Percentiles rank a stretch among this genome's conserved stretches.
phyloP scores from a whole-genome alignment of 164 flowering plant species.

The Kingdonia uniflora region DNA sequence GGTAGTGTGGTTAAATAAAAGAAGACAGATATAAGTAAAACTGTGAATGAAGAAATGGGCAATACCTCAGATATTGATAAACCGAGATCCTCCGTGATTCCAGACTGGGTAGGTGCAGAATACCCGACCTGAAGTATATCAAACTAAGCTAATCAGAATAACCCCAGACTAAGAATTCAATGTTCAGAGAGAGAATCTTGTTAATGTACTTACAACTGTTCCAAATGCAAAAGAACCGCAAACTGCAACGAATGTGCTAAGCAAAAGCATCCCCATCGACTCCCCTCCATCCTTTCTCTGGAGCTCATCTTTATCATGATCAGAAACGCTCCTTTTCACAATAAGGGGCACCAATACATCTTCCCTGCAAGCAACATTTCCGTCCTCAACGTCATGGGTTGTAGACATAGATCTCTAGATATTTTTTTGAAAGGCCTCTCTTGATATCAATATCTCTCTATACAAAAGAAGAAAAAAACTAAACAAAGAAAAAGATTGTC shows the following conservation, averaged over 20 bases:
- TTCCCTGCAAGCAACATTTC: constrained; percentile 6
- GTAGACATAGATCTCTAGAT: constrained; percentile 35
- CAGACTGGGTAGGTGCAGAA: constrained; percentile 77
- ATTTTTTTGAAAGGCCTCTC: no score
- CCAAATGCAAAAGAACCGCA: constrained; percentile 90
- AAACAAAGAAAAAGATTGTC: background rate
- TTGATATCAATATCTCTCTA: no score
- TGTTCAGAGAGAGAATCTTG: background rate
- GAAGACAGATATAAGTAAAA: background rate
- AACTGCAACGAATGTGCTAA: constrained; percentile 76
- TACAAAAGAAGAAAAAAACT: constrained; percentile 3
- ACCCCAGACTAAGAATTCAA: background rate
- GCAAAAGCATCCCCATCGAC: constrained; percentile 53
- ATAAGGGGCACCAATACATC: constrained; percentile 35
- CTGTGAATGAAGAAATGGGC: no score
- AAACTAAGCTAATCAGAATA: background rate
- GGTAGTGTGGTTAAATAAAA: background rate
- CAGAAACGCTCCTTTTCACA: constrained; percentile 6
- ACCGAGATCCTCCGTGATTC: constrained; percentile 52
- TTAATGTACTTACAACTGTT: constrained; percentile 31
- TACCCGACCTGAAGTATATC: constrained; percentile 56
- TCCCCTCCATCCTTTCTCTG: constrained; percentile 12
- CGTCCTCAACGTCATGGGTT: constrained; percentile 26
- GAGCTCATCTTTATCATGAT: constrained; percentile 11
- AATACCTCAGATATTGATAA: constrained; percentile 68